phyloP scores from a whole-genome alignment of 148 eudicot species.

The Heliamphora exappendiculata region DNA sequence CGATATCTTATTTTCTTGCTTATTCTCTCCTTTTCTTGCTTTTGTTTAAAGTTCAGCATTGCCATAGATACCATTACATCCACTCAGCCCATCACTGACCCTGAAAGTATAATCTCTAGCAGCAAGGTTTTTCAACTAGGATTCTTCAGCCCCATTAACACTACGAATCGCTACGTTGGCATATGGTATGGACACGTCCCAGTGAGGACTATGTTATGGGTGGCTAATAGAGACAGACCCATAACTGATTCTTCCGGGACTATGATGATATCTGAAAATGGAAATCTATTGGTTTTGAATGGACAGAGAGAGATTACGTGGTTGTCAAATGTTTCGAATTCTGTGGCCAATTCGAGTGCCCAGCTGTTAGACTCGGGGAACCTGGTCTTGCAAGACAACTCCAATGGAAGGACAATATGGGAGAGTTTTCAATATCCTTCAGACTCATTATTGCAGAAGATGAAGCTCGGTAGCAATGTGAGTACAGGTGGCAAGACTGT shows the following conservation, averaged over 20 bases:
- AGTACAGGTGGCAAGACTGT: background rate
- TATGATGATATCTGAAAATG: constrained; percentile 24
- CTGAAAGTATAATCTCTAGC: constrained; percentile 26
- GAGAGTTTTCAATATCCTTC: constrained; percentile 14
- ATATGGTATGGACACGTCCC: constrained; percentile 32
- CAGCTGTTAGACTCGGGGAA: constrained; percentile 18
- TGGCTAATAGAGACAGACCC: constrained; percentile 37
- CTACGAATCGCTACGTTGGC: constrained; percentile 34
- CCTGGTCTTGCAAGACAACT: constrained; percentile 6
- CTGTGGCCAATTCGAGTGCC: constrained; percentile 9
- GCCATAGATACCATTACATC: constrained; percentile 20
- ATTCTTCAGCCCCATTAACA: constrained; percentile 33
- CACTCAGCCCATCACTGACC: constrained; percentile 19
- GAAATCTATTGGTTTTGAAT: constrained; percentile 29
- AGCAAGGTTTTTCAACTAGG: constrained; percentile 30
- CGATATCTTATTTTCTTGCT: no score
- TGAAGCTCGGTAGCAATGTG: background rate
- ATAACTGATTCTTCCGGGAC: constrained; percentile 34
- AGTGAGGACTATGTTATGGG: constrained; percentile 25
- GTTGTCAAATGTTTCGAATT: constrained; percentile 29
- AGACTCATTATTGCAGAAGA: constrained; percentile 6
- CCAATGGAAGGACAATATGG: constrained; percentile 6
- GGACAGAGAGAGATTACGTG: constrained; percentile 27
- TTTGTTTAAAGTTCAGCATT: background rate
- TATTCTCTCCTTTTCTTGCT: constrained; percentile 2